Percentiles rank a stretch among this genome's conserved stretches.
Evolutionary conservation across 192 early-diverging fungal species (phyloP).

Genomic region (Coemansia sp.): DNA sequence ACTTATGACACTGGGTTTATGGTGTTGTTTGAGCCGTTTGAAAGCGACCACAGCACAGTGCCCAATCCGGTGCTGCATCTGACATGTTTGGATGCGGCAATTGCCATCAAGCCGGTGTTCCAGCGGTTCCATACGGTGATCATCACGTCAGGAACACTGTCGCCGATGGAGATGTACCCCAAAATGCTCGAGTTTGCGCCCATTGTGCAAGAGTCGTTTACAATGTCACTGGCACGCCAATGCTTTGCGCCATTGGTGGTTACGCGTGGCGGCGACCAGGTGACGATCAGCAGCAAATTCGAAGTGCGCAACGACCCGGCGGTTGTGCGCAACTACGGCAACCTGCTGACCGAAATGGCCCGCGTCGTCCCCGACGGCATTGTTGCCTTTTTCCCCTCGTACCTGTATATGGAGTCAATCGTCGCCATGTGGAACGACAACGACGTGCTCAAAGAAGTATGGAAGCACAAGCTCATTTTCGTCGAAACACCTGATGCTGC

Average conservation of each 20-base stretch:
- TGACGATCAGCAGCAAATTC: constrained; percentile 95
- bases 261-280: constrained; percentile 97
- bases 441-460: constrained; percentile 90
- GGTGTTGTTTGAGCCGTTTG: constrained; percentile 95
- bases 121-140: constrained; percentile 93
- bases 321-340: constrained; percentile 97
- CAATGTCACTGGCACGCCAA: constrained; percentile 91
- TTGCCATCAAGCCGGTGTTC: constrained; percentile 97
- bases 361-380: constrained; percentile 95
- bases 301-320: constrained; percentile 98
- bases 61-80: constrained; percentile 93
- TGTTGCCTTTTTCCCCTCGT: constrained; percentile 98
- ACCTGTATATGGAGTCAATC: constrained; percentile 98
- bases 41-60: constrained; percentile 87
- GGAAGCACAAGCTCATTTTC: constrained; percentile 98
- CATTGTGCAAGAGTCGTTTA: constrained; percentile 86
- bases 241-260: constrained; percentile 98
- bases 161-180: constrained; percentile 98
- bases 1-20: constrained; percentile 97
- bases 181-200: constrained; percentile 89
- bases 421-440: constrained; percentile 98
- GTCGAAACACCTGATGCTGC: constrained; percentile 99
- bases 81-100: constrained; percentile 92
- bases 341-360: constrained; percentile 92
- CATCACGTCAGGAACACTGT: constrained; percentile 99